These are phyloP conservation scores for Fusarium xyrophilum DNA, from an alignment of 2,329 filamentous ascomycete genomes.

Conservation along the genomic window DNA sequence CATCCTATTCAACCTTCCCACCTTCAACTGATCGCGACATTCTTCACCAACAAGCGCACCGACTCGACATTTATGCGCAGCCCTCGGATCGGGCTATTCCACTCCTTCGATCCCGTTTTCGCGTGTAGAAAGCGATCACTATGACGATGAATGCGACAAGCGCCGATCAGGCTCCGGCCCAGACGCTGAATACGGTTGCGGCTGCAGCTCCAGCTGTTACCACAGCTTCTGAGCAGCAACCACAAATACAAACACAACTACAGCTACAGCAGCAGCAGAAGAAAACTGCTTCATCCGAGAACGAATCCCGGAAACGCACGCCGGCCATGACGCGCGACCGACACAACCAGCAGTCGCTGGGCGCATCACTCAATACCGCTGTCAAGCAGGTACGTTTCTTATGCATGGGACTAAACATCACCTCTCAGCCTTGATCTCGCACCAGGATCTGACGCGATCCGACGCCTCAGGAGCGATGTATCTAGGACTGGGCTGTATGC, in stretches of 20 bases:
- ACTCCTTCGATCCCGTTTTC: constrained; percentile 19
- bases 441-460: constrained; percentile 5
- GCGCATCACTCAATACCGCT: constrained; percentile 65
- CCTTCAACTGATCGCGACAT: constrained; percentile 26
- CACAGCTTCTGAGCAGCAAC: constrained; percentile 18
- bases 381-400: constrained; percentile 69
- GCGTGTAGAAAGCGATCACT: constrained; percentile 22
- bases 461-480: constrained; percentile 1
- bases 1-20: constrained; percentile 29
- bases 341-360: constrained; percentile 71
- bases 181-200: constrained; percentile 24
- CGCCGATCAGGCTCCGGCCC: constrained; percentile 27
- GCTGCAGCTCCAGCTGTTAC: constrained; percentile 15
- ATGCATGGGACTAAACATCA: not conserved
- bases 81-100: constrained; percentile 3
- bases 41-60: constrained; percentile 21
- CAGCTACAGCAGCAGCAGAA: constrained; percentile 19
- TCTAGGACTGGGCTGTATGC: not conserved
- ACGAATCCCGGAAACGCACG: constrained; percentile 38
- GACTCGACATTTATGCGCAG: constrained; percentile 30
- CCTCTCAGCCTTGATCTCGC: constrained; percentile 16
- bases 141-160: constrained; percentile 41
- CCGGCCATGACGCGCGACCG: constrained; percentile 55
- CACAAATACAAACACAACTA: constrained; percentile 14
- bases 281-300: constrained; percentile 29